Conservation (phyloP, 108 stramenopile species). For the Cyclostephanos tholiformis region DNA sequence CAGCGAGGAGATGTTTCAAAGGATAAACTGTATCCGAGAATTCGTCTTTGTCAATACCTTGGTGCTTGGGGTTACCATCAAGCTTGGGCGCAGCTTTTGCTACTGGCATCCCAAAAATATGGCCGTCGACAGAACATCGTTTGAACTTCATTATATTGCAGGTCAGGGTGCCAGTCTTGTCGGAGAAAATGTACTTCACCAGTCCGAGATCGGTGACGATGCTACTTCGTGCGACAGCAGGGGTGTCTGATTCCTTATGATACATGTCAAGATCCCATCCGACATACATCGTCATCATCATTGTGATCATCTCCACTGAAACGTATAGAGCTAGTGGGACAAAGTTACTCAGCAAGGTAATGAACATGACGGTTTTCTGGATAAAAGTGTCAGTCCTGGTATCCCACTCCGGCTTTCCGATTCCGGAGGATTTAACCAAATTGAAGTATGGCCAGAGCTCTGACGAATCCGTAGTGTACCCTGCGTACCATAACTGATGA, state of each 20-base stretch:
- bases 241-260: slow-evolving; percentile 85
- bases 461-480: slow-evolving; percentile 52
- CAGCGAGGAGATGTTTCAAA: slow-evolving; percentile 63
- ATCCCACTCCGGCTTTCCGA: slow-evolving; percentile 61
- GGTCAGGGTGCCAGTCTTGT: slow-evolving; percentile 97
- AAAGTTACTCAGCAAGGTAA: slow-evolving; percentile 87
- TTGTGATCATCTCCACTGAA: slow-evolving; percentile 78
- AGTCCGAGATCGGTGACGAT: slow-evolving; percentile 93
- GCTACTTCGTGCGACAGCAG: slow-evolving; percentile 81
- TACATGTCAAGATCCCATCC: slow-evolving; percentile 91
- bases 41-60: slow-evolving; percentile 18
- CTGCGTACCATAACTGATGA: slow-evolving; percentile 67
- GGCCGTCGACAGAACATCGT: slow-evolving; percentile 90
- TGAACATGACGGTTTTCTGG: slow-evolving; percentile 75
- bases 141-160: slow-evolving; percentile 98
- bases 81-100: slow-evolving; percentile 52
- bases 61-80: slow-evolving; percentile 22
- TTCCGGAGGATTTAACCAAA: slow-evolving; percentile 16
- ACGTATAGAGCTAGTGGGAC: slow-evolving; percentile 92
- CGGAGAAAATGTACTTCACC: slow-evolving; percentile 94
- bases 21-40: slow-evolving; percentile 50
- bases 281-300: slow-evolving; percentile 76
- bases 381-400: slow-evolving; percentile 59
- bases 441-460: slow-evolving; percentile 81
- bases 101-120: slow-evolving; percentile 84